A percentile compares a stretch with the other conserved stretches of the same genome.
phyloP scores from a whole-genome alignment of 163 green algal genomes.

The Chlamydomonas reinhardtii region DNA sequence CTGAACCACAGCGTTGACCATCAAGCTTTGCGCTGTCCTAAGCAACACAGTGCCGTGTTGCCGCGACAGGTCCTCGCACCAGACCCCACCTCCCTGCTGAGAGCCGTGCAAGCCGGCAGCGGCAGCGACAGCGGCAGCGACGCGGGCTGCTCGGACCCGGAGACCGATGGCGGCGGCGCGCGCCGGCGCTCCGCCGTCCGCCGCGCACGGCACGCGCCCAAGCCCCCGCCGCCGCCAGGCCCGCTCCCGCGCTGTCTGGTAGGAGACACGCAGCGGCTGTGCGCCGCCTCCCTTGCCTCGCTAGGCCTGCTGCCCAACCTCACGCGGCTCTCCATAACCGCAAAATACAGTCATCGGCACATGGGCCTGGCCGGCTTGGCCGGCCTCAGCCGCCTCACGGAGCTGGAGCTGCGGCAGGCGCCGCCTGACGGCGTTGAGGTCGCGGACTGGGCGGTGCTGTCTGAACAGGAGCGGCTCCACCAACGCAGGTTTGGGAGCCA shows the following conservation, averaged over 20 bases:
- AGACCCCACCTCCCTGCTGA: too few species aligned
- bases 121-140: too few species aligned
- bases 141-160: too few species aligned
- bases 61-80: too few species aligned
- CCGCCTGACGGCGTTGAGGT: not conserved
- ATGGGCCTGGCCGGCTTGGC: not conserved
- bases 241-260: not conserved
- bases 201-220: too few species aligned
- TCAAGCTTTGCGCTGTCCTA: not conserved
- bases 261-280: not conserved
- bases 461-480: not conserved
- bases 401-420: conserved; percentile 30
- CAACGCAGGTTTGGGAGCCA: not conserved
- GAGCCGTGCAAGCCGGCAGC: too few species aligned
- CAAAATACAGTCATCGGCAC: not conserved
- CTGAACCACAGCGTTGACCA: not conserved
- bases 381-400: conserved; percentile 10
- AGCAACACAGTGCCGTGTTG: not conserved
- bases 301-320: not conserved
- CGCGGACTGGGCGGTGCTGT: not conserved
- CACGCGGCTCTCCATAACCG: not conserved
- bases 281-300: not conserved
- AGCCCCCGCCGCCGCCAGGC: not conserved
- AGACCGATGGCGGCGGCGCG: too few species aligned
- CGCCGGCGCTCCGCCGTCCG: too few species aligned